Evolutionary conservation across 2,329 filamentous ascomycete species (phyloP).

Genomic region (Aspergillus costaricaensis): DNA sequence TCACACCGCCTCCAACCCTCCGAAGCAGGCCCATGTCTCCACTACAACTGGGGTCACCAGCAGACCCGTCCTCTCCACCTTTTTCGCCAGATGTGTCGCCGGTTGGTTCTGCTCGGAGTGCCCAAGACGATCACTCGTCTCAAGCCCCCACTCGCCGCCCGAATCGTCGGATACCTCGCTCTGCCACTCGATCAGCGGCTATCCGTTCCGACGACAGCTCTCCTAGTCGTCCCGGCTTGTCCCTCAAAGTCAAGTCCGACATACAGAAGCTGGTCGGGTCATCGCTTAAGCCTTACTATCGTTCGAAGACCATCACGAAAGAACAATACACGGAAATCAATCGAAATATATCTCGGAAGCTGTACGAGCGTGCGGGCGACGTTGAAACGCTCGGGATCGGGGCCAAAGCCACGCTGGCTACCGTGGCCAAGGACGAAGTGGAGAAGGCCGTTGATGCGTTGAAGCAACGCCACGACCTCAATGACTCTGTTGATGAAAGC

Average conservation of each 20-base stretch:
- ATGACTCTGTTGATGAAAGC: conserved; percentile 18
- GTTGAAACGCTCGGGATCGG: conserved; percentile 64
- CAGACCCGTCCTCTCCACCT: conserved; percentile 34
- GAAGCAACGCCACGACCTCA: conserved; percentile 25
- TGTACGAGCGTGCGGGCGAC: conserved; percentile 70
- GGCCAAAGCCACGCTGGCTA: conserved; percentile 70
- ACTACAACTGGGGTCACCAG: conserved; percentile 36
- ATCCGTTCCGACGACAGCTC: conserved; percentile 63
- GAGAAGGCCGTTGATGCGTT: conserved; percentile 64
- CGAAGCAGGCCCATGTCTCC: conserved; percentile 39
- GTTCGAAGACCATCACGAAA: conserved; percentile 74
- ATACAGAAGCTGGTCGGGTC: conserved; percentile 85
- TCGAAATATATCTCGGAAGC: conserved; percentile 78
- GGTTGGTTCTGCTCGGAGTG: conserved; percentile 52
- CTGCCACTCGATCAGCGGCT: conserved; percentile 21
- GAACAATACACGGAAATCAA: conserved; percentile 94
- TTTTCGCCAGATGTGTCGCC: conserved; percentile 75
- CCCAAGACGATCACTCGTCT: conserved; percentile 12
- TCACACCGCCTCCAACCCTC: conserved; percentile 41
- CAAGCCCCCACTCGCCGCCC: conserved; percentile 20
- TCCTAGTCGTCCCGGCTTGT: conserved; percentile 66
- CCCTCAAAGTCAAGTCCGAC: conserved; percentile 80
- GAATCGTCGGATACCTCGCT: conserved; percentile 29
- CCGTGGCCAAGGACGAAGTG: conserved; percentile 76
- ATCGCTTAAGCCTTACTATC: conserved; percentile 80